A percentile compares a stretch with the other conserved stretches of the same genome.
phyloP scores from a whole-genome alignment of 257 asterid genomes.

The Solanum clarkiae region DNA sequence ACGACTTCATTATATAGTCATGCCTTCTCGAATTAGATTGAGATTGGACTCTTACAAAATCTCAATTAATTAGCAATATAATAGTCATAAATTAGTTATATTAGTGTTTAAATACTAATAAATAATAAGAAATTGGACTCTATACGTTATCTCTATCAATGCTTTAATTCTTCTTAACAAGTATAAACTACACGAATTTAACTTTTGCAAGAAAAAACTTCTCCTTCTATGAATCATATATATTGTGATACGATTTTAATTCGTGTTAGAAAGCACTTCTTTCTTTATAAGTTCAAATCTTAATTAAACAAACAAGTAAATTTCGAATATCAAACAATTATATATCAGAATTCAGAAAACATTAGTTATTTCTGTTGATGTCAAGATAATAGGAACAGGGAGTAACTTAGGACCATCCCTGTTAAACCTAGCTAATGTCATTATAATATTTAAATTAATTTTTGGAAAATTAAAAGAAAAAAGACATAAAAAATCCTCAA shows the following conservation, averaged over 20 bases:
- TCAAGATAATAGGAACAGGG: slow-evolving; percentile 5
- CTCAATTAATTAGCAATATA: too few relatives aligned
- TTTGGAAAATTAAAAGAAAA: neutral
- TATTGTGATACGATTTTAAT: neutral
- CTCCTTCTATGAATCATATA: neutral
- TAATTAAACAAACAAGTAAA: neutral
- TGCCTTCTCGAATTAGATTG: too few relatives aligned
- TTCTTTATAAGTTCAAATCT: too few relatives aligned
- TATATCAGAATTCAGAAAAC: neutral
- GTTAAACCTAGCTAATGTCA: neutral
- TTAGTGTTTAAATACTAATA: neutral
- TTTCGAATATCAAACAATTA: neutral
- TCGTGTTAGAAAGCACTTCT: neutral
- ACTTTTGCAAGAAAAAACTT: neutral
- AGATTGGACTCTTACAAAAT: too few relatives aligned
- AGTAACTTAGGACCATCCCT: neutral
- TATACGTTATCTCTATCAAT: neutral
- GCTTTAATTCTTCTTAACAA: neutral
- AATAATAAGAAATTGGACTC: neutral
- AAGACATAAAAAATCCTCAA: neutral
- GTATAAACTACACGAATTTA: neutral
- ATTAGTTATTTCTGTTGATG: neutral
- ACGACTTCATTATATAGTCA: too few relatives aligned
- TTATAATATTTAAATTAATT: neutral
- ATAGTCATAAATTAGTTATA: too few relatives aligned